Evolutionary conservation across 2,329 filamentous ascomycete species (phyloP).

Genomic region (Aspergillus sp.): DNA sequence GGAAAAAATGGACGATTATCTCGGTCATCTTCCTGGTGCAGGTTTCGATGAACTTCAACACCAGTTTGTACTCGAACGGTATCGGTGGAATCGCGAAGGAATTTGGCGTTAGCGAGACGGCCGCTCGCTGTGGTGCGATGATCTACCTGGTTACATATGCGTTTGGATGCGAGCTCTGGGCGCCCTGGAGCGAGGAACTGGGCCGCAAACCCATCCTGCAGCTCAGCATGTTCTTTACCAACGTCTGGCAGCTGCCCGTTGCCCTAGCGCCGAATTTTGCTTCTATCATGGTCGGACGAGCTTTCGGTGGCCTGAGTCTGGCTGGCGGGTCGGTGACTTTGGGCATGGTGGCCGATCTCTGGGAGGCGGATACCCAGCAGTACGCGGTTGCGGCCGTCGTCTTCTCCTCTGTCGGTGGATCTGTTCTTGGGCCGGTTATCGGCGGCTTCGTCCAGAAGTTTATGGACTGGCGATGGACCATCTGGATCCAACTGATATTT

Average conservation of each 20-base stretch:
- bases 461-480: conserved; percentile 59
- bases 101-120: conserved; percentile 56
- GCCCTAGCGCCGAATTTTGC: conserved; percentile 60
- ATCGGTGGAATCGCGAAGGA: conserved; percentile 48
- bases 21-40: background rate
- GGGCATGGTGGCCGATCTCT: conserved; percentile 48
- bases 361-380: conserved; percentile 57
- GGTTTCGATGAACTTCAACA: background rate
- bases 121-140: conserved; percentile 59
- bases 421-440: conserved; percentile 62
- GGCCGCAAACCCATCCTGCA: conserved; percentile 64
- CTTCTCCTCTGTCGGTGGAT: conserved; percentile 67
- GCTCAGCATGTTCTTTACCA: conserved; percentile 59
- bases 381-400: conserved; percentile 63
- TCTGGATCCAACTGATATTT: conserved; percentile 73
- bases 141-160: conserved; percentile 67
- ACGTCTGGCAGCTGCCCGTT: conserved; percentile 61
- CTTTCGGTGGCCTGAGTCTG: conserved; percentile 56
- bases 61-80: background rate
- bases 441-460: conserved; percentile 62
- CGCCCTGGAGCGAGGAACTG: conserved; percentile 49
- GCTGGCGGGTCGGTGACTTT: conserved; percentile 53
- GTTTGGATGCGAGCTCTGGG: conserved; percentile 62
- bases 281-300: conserved; percentile 55
- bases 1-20: background rate